Evolutionary conservation across 2,329 filamentous ascomycete genomes (phyloP).

Genomic region (Malbranchea cinnamomea): DNA sequence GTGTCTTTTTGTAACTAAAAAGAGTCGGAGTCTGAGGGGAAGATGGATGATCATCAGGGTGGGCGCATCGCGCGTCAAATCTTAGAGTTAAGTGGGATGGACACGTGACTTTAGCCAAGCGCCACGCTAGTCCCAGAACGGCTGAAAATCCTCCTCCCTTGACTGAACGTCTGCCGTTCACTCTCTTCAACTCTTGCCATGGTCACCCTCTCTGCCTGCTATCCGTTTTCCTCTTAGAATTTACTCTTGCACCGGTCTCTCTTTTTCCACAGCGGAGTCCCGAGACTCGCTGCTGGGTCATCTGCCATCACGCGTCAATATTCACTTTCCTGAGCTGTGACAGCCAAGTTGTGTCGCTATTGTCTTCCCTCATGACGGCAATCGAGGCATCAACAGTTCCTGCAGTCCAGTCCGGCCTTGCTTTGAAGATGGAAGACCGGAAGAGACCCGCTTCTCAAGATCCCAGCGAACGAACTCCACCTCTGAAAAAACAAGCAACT

Average conservation of each 20-base stretch:
- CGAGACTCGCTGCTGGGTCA: conserved; percentile 2
- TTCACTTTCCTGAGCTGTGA: neutral
- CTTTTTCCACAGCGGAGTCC: too few relatives aligned
- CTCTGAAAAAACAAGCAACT: conserved; percentile 74
- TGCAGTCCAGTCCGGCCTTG: conserved; percentile 62
- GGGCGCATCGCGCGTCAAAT: conserved; percentile 9
- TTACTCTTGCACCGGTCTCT: neutral
- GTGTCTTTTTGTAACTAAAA: too few relatives aligned
- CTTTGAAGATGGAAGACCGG: conserved; percentile 96
- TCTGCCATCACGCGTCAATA: neutral
- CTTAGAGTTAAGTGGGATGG: conserved; percentile 17
- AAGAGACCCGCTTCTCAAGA: conserved; percentile 80
- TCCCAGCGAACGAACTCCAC: conserved; percentile 70
- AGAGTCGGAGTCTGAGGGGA: too few relatives aligned
- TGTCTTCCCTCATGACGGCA: conserved; percentile 62
- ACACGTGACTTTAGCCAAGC: conserved; percentile 26
- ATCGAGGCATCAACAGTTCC: conserved; percentile 58
- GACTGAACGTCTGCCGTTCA: conserved; percentile 23
- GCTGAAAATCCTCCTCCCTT: conserved; percentile 24
- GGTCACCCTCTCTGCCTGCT: conserved; percentile 14
- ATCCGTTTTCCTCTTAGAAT: too few relatives aligned
- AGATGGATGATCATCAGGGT: too few relatives aligned
- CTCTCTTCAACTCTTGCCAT: too few relatives aligned
- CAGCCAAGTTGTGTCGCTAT: too few relatives aligned
- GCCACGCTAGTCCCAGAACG: conserved; percentile 13